Evolutionary conservation across 2,329 filamentous ascomycete species (phyloP), one percentile per base, ranked within the genome.

Genomic region (Aspergillus tamarii): DNA sequence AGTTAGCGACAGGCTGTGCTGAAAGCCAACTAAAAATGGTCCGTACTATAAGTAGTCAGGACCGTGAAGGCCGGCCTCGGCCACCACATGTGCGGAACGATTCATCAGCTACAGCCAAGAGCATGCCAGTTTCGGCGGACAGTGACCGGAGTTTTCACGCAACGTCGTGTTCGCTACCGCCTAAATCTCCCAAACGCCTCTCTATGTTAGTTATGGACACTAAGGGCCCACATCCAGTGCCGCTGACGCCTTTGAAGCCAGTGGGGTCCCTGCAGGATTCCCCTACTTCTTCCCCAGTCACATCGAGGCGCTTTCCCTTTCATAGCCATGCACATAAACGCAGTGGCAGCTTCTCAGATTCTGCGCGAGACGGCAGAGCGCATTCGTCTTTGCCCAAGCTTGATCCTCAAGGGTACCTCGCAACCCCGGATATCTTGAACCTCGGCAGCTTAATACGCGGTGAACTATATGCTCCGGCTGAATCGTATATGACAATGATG

Each of bases 401-500:
- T 43, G 76, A 83, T 36, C 74, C 76, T 57, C 68, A 74, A 57
- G 74, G 79, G 26, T 75, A 78, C 52, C 73, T 77, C 55, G 73
- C 89, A 19, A 77, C 88, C 16, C 84, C 89, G 66, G 84, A 88
- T 11, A 82, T 89, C 26, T 88, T 90, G 14, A 90, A 92, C 71
- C 89, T 90, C 4, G 93, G 94, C 11, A 94, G 91, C 67, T 86
- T 99, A 43, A 94, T 98, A 23, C 88, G 94, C 57, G 95, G 95
- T 16, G 92, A 93, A 63, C 75, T 97, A 7, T 87, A 96, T 65
- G 92, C 93, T 19, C 95, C 94, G 1, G 88, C 87, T 0, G 91
- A 95, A 65, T 88, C 94, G 0, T 93, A 91, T 74, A 90, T 97
- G 46, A 88, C 94, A 50, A 81, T 89, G 41, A 79, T 88, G 59